Evolutionary conservation across 148 eudicot genomes (phyloP).

Genomic region (Talinum fruticosum): DNA sequence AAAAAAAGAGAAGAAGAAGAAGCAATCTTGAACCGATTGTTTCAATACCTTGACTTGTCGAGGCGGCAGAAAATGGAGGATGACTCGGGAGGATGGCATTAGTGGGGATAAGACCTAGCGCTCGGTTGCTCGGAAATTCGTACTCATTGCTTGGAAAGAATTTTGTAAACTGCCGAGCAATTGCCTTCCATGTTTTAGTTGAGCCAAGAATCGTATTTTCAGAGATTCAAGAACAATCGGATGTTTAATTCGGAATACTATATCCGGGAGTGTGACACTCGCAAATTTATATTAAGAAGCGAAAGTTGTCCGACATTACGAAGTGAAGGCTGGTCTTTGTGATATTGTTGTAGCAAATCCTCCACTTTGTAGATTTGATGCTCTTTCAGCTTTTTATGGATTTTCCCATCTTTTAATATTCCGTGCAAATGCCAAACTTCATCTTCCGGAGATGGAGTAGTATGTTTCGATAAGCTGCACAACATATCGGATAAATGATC

Average conservation of each 20-base stretch:
- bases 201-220: slow-evolving; percentile 22
- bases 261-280: background rate
- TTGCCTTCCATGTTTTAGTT: background rate
- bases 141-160: background rate
- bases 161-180: background rate
- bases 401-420: slow-evolving; percentile 7
- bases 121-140: background rate
- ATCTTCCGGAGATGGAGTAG: slow-evolving; percentile 2
- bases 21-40: background rate
- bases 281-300: background rate
- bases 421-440: slow-evolving; percentile 11
- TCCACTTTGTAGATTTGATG: slow-evolving; percentile 27
- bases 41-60: background rate
- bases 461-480: slow-evolving; percentile 6
- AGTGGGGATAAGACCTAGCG: background rate
- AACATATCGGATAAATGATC: background rate
- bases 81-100: background rate
- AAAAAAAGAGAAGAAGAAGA: background rate
- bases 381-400: slow-evolving; percentile 12
- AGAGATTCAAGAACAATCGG: background rate
- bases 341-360: slow-evolving; percentile 26
- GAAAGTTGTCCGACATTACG: background rate
- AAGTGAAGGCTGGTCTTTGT: background rate
- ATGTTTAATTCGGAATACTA: background rate
- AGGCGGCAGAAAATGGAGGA: background rate